Base-by-base conservation (phyloP, 768 basidiomycete species). In the Lentinula detonsa region DNA sequence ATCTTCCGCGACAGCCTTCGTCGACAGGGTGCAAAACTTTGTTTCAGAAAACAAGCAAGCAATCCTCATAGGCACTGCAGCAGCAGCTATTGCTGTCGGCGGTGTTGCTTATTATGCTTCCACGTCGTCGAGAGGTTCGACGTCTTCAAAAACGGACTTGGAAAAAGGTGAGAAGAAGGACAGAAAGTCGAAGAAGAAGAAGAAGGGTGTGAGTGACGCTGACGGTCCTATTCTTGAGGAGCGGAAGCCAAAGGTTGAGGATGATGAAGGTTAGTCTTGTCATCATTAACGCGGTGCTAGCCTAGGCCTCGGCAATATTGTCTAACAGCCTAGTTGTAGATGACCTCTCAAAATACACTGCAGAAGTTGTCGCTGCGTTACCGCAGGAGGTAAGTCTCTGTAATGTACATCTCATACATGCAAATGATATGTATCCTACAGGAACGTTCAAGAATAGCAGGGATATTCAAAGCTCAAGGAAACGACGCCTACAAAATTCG, bases 171-270 rank as follows among this genome's bases (percentile, higher is more conserved):
- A 75, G 63, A 71, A 72, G 70, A 85, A 79, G 65, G 77, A 73
- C 65, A 75, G 69, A 69, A 85, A 81, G 67, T 66, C 71, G 50
- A 77, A 77, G 71, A 85, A 85, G 75, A 88, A 87, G 76, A 84
- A 79, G 73, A 84, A 82, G 74, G 65, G 79, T 0, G 74, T 69
- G 11, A 86, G 83, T 68, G 84, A 84, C 63, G 63, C 72, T 5
- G 85, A 91, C 62, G 87, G 88, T 0, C 93, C 93, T 42, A 77
- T 96, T 45, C 73, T 96, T 52, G 92, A 95, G 78, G 92, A 95
- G 72, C 70, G 81, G 57, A 80, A 78, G 64, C 72, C 70, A 45
- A 72, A 74, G 52, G 72, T 68, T 45, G 73, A 72, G 49, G 65
- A 74, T 52, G 70, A 75, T 73, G 43, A 57, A 67, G 59, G 63